Evolutionary conservation across 2,329 filamentous ascomycete species (phyloP).

Genomic region (Penicillium sp.): DNA sequence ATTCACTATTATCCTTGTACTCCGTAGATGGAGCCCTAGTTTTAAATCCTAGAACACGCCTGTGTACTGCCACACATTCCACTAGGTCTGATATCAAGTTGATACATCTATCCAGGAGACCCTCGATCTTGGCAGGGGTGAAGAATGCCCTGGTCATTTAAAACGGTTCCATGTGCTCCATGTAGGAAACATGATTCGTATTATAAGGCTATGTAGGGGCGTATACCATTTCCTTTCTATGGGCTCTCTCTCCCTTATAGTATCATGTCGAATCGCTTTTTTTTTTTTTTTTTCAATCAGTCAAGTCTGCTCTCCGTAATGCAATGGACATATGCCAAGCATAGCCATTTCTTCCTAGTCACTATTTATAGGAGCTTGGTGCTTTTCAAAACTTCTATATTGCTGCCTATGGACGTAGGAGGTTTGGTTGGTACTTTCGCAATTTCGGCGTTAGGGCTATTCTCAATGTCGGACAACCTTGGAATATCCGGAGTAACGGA

Average conservation of each 20-base stretch:
- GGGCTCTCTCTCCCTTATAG: neutral
- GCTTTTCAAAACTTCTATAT: neutral
- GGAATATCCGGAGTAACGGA: neutral
- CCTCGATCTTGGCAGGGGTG: neutral
- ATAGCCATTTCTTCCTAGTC: neutral
- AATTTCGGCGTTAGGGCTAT: neutral
- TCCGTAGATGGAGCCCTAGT: no score
- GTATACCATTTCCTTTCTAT: neutral
- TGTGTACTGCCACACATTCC: neutral
- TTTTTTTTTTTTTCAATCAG: neutral
- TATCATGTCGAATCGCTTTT: no score
- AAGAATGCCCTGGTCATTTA: neutral
- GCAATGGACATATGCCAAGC: neutral
- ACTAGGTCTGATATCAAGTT: neutral
- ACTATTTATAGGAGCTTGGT: neutral
- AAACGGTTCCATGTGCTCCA: neutral
- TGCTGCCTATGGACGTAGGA: neutral
- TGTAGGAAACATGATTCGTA: neutral
- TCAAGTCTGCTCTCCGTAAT: neutral
- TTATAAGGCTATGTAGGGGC: neutral
- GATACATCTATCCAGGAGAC: neutral
- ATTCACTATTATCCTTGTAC: neutral
- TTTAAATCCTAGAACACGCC: neutral
- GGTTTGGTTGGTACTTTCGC: neutral
- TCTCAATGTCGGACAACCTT: neutral